Evolutionary conservation across 768 basidiomycete genomes (phyloP).

Genomic region (Russula olivacea): DNA sequence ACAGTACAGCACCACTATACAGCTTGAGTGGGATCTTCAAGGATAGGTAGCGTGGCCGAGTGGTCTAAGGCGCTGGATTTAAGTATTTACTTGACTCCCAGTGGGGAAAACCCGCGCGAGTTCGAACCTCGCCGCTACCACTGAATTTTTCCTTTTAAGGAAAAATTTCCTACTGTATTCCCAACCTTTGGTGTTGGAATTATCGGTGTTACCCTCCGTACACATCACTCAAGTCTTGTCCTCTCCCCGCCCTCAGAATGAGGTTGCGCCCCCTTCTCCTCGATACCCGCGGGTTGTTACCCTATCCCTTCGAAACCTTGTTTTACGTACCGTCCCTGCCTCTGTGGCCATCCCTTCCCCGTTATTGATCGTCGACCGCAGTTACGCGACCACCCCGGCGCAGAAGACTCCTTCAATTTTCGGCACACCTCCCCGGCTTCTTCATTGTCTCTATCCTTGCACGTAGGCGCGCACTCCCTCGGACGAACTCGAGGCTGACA

Average conservation of each 20-base stretch:
- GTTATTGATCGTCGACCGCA: slow-evolving; percentile 11
- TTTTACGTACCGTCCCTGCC: slow-evolving; percentile 15
- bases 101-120: slow-evolving; percentile 83
- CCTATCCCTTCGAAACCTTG: slow-evolving; percentile 15
- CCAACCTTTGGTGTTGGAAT: too few species aligned
- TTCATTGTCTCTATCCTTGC: slow-evolving; percentile 20
- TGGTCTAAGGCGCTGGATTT: slow-evolving; percentile 92
- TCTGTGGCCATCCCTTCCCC: slow-evolving; percentile 4
- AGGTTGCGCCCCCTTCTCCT: not conserved
- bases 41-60: slow-evolving; percentile 68
- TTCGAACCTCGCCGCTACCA: slow-evolving; percentile 79
- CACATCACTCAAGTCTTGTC: too few species aligned
- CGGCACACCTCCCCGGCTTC: slow-evolving; percentile 4
- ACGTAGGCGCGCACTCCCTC: not conserved
- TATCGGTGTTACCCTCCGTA: too few species aligned
- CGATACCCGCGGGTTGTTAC: slow-evolving; percentile 13
- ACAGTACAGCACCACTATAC: not conserved
- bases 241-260: not conserved
- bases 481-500: slow-evolving; percentile 2
- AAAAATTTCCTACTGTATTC: too few species aligned
- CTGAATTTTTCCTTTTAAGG: too few species aligned
- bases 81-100: slow-evolving; percentile 65
- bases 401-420: slow-evolving; percentile 2
- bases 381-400: not conserved
- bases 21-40: not conserved